A percentile compares a stretch with the other conserved stretches of the same genome.
phyloP scores from a whole-genome alignment of 805 yeast genomes.

The Monosporozyma yasuniensis region DNA sequence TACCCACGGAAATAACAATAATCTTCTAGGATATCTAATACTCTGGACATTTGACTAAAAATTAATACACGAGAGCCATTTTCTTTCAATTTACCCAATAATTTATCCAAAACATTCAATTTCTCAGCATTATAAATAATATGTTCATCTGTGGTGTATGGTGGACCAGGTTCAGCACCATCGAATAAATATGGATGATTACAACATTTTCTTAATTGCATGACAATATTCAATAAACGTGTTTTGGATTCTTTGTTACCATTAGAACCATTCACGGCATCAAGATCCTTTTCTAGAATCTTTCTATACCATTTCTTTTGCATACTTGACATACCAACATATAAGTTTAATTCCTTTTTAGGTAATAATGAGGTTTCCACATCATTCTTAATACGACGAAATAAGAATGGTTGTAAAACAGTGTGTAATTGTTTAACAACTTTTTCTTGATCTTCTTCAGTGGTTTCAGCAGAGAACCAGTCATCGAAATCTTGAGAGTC shows the following conservation, averaged over 20 bases:
- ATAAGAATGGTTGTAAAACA: slow-evolving; percentile 63
- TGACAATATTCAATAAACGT: slow-evolving; percentile 65
- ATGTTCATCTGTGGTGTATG: slow-evolving; percentile 79
- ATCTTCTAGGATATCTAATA: slow-evolving; percentile 73
- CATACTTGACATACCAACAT: slow-evolving; percentile 71
- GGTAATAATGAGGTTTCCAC: slow-evolving; percentile 76
- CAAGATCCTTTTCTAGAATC: slow-evolving; percentile 68
- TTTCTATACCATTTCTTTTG: slow-evolving; percentile 72
- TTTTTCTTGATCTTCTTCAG: slow-evolving; percentile 38
- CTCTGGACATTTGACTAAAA: slow-evolving; percentile 77
- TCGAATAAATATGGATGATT: slow-evolving; percentile 79
- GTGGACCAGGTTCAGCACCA: slow-evolving; percentile 89
- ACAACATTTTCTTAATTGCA: slow-evolving; percentile 80
- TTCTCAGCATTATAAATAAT: slow-evolving; percentile 65
- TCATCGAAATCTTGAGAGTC: slow-evolving; percentile 66
- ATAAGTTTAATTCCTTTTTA: slow-evolving; percentile 63
- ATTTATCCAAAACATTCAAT: slow-evolving; percentile 59
- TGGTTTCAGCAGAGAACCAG: slow-evolving; percentile 49
- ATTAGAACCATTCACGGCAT: slow-evolving; percentile 76
- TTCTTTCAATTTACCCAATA: slow-evolving; percentile 49
- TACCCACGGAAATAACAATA: slow-evolving; percentile 62
- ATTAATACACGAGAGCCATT: slow-evolving; percentile 74
- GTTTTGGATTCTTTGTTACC: slow-evolving; percentile 72
- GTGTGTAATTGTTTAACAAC: slow-evolving; percentile 65
- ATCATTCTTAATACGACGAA: slow-evolving; percentile 69